Evolutionary conservation across 371 early-diverging fungal species (phyloP), one percentile per base, ranked within the genome.

Genomic region (Mucor ambiguus): DNA sequence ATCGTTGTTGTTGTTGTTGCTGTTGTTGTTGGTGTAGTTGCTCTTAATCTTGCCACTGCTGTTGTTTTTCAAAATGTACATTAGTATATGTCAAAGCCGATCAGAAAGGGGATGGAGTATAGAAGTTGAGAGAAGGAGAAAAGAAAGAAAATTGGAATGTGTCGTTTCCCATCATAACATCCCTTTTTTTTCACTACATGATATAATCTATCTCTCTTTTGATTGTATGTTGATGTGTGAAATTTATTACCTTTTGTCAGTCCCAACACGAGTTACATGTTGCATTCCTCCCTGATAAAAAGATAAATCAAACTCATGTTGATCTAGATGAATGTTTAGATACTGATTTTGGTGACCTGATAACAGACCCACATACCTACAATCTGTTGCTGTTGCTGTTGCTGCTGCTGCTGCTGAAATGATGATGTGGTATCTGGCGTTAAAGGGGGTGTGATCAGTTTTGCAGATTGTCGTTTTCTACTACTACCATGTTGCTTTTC

Each of bases 51-150:
- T 61, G 33, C 61, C 59, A 46, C 32, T 41, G 41, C 52, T 48
- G 20, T 48, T 48, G 10, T 48, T 48, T 57, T 58, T 64, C 58
- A 64, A 64, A 7, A 57, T 58, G 12, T 58, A 64, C 64, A 64
- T 64, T 22, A 12, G 38, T 22, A 32, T 9, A 18, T 11, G 20
- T n/a, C 14, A 52, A 33, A 11, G 29, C 35, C 35, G 46, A 28
- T 22, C 14, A 56, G 35, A 37, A 38, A 48, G 11, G 49, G 20
- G 30, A 44, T 16, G 37, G n/a, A 29, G 26, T 18, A 52, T 24
- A 62, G 24, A 62, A 37, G 26, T 24, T 46, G 24, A 29, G 29
- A 64, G 30, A 64, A 24, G 20, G 30, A 44, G 18, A 52, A 35
- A 38, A 37, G 44, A 64, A 24, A 46, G 57, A 33, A 49, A 44